Base-by-base conservation (phyloP, 2,329 filamentous ascomycete genomes). In the Colletotrichum destructivum region DNA sequence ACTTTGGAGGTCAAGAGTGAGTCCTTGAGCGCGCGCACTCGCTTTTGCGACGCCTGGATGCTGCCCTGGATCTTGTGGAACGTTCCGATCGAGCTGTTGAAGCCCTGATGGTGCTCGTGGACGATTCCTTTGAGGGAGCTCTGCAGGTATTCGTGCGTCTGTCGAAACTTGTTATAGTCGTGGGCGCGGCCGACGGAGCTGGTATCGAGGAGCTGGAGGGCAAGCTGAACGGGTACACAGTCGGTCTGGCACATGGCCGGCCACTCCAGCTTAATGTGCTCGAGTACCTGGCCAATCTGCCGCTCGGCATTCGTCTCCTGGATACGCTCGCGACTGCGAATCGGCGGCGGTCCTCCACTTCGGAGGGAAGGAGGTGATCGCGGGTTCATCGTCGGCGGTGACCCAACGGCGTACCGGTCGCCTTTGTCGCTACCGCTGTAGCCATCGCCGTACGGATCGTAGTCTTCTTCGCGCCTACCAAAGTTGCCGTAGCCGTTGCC, bases 31-130 rank as follows among this genome's bases (percentile, higher is more conserved):
- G 88, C 86, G 70, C 96, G 91, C 65, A 99, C 94, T 72, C 94
- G 91, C 77, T 91, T 91, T 82, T 99, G 96, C 18, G 95, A 98
- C 62, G 90, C 87, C 77, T 96, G 93, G 75, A 99, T 96, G 82
- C 94, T 98, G 63, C 92, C 91, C 81, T 99, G 96, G 73, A 99
- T 99, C 82, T 97, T 98, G 86, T 99, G 97, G 79, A 98, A 99
- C 23, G 96, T 98, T 81, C 96, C 96, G 74, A 99, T 98, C 62
- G 96, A 98, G 82, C 94, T 98, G 84, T 98, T 99, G 88, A 99
- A 99, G 57, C 96, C 97, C 82, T 99, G 96, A 79, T 99, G 96
- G 79, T 99, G 96, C 84, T 99, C 96, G 81, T 99, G 98, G 35
- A 99, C 96, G 77, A 99, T 98, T 44, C 92, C 91, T 82, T 98